Evolutionary conservation across 805 yeast species (phyloP), one percentile per base, ranked within the genome.

Genomic region (Cyberlindnera saturnus): DNA sequence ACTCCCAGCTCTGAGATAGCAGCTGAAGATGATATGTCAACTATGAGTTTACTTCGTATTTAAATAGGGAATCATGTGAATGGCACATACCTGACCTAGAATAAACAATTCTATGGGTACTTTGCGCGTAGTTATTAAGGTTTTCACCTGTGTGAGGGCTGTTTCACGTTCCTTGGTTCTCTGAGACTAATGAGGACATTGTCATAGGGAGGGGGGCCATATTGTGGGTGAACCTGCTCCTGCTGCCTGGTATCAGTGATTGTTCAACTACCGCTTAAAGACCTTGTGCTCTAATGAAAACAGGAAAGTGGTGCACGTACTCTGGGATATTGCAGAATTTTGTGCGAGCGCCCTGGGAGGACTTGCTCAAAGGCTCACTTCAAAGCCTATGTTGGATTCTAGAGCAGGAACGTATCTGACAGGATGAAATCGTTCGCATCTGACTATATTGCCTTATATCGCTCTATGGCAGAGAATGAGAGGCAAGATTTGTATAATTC

Each of bases 201-300:
- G 39, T 32, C 3, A 40, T 39, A 9, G 33, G 43, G 3, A 56
- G 52, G 18, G 5, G 46, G 11, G n/a, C n/a, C n/a, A n/a, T 57
- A 54, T n/a, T 57, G 61, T 38, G 41, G 49, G 6, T 54, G 59
- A 33, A 46, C 60, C 2, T 57, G 60, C 34, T 54, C 56, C 29
- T 52, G 55, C 5, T 4, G 6, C 20, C 20, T 6, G 5, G 53
- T 46, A 36, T 34, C 56, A 53, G 39, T 55, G 52, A 26, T 30
- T 52, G 2, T 49, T 47, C 36, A 55, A 54, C 40, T 57, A 55
- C 34, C 56, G 59, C 29, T 55, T 47, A 39, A 56, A 49, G 34
- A 52, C 49, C 26, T 38, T 52, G 23, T 55, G 60, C 19, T 17
- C 49, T 9, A 49, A 52, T 41, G 23, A 32, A 32, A 17, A 5